Base-by-base conservation (phyloP, 148 eudicot species). In the Chenopodium berlandieri region DNA sequence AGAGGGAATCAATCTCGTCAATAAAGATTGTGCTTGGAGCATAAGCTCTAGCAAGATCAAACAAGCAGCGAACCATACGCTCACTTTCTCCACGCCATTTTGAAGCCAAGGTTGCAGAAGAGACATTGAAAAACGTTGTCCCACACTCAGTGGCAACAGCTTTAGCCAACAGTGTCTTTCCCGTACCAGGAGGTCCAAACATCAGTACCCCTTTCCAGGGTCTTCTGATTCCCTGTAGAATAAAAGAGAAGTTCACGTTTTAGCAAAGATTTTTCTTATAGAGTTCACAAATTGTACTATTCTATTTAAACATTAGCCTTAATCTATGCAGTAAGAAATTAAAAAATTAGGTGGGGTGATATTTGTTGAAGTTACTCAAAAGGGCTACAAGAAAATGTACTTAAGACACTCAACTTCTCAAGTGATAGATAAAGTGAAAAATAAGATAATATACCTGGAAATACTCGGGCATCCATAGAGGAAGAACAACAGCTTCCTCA, bases 121-220 rank as follows among this genome's bases (percentile, higher is more conserved):
- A 96, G 84, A 96, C 99, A 83, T 96, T 96, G 83, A 96, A 94
- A 85, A 96, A 96, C 25, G 98, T 96, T 60, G 99, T 94, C 34
- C 98, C 99, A 88, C 97, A 94, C 87, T 96, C 99, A 13, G 98
- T 96, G 67, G 99, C 99, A 66, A 96, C 98, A 81, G 99, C 99
- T 88, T 96, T 96, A 65, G 99, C 99, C 88, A 96, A 87, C 75
- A 96, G 98, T 37, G 99, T 96, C 89, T 94, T 96, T 47, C 99
- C 99, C 60, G 99, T 96, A 75, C 99, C 99, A 87, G 99, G 99
- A 63, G 99, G 99, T 58, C 99, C 99, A 91, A 96, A 96, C 98
- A 96, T 92, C 63, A 96, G 92, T 67, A 96, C 98, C 71, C 99
- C 99, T 87, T 94, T 96, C 98, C 99, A 96, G 30, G 99, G 99